Percentiles rank a stretch among this genome's conserved stretches.
These are phyloP conservation scores for Pestalotiopsis sp. DNA, from an alignment of 2,329 filamentous ascomycete genomes.

Conservation along the genomic window DNA sequence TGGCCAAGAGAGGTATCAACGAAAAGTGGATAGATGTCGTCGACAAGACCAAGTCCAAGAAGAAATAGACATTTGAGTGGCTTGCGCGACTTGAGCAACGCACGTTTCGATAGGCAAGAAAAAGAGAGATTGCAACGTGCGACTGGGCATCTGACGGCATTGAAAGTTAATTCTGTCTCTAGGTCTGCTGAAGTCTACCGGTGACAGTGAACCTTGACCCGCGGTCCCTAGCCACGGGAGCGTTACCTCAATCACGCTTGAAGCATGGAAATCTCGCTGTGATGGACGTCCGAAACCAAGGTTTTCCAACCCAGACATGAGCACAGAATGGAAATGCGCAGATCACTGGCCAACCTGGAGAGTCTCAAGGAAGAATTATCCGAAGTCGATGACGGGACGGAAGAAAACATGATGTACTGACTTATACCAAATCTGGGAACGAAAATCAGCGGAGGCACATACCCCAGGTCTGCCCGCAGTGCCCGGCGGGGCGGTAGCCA, in stretches of 20 bases:
- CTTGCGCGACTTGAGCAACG: not conserved
- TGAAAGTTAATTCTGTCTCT: not conserved
- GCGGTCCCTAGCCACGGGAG: not conserved
- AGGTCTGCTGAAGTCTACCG: not conserved
- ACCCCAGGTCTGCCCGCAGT: conserved; percentile 4
- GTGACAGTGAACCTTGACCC: not conserved
- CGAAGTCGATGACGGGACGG: conserved; percentile 64
- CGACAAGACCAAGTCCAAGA: conserved; percentile 69
- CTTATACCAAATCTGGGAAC: conserved; percentile 1
- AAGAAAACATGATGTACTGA: conserved; percentile 48
- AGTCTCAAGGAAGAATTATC: not conserved
- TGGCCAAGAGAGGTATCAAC: conserved; percentile 61
- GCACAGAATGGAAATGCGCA: not conserved
- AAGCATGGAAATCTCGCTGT: not conserved
- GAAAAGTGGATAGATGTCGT: conserved; percentile 64
- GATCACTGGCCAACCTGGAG: not conserved
- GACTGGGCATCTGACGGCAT: not conserved
- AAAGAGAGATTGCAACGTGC: not conserved
- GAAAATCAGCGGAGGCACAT: conserved; percentile 4
- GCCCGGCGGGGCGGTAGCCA: conserved; percentile 8
- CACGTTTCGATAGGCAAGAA: not conserved
- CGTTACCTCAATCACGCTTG: not conserved
- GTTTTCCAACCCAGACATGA: not conserved
- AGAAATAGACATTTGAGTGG: conserved; percentile 11
- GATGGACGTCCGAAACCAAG: not conserved